Conservation (phyloP, 225 moss, liverwort and hornwort species). For the Marchantia polymorpha region DNA sequence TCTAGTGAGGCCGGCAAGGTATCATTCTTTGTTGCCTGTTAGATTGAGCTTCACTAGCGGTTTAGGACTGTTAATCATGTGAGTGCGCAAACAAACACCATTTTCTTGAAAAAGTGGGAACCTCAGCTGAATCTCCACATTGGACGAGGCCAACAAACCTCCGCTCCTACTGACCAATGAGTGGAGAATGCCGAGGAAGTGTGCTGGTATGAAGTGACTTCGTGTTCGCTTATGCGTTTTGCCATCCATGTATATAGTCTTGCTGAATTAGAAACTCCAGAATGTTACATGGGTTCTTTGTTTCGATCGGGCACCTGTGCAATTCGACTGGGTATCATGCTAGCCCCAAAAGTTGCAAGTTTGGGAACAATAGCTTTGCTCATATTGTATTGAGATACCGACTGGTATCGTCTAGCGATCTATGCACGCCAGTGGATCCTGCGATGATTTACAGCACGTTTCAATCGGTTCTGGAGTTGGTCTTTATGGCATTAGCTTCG, state of each 20-base stretch:
- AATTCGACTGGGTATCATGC: not conserved
- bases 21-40: not conserved
- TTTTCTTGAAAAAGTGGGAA: not conserved
- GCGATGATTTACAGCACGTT: too few relatives aligned
- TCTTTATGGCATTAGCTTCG: too few relatives aligned
- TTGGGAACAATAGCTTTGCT: not conserved
- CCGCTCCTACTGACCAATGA: not conserved
- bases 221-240: not conserved
- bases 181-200: not conserved
- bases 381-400: not conserved
- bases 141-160: not conserved
- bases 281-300: not conserved
- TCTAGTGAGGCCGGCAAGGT: not conserved
- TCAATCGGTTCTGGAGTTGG: too few relatives aligned
- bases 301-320: not conserved
- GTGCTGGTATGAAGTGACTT: not conserved
- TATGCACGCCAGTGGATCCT: too few relatives aligned
- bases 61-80: too few relatives aligned
- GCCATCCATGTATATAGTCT: not conserved
- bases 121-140: not conserved
- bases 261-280: not conserved
- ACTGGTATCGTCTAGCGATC: not conserved
- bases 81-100: not conserved
- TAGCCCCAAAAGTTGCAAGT: too few relatives aligned
- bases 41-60: not conserved